Base-by-base conservation (phyloP, 345 rosid genomes). In the Eucalyptus sp. region DNA sequence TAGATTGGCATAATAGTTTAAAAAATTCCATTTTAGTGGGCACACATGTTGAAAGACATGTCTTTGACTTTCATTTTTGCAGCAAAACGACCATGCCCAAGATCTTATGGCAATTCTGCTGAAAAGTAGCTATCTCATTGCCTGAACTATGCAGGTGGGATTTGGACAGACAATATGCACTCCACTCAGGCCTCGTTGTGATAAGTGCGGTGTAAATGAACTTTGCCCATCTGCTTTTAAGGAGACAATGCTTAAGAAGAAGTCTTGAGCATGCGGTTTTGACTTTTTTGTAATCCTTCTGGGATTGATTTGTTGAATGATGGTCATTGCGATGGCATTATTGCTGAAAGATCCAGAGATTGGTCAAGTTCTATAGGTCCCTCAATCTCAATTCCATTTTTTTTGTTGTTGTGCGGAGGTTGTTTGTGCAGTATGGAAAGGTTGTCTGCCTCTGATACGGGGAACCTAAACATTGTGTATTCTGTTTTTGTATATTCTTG, bases 111-210 rank as follows among this genome's bases (percentile, higher is more conserved):
- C 62, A 86, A 49, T 68, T 68, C 31, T n/a, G 41, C 33, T 13
- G 43, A 37, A 37, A 76, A 37, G 76, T 13, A 56, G 88, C 44
- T 41, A 24, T 33, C 62, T 43, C 8, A 49, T 43, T 88, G 84
- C 44, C 50, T 86, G 48, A 56, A 56, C 44, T 27, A 50, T 83
- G 89, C 93, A 96, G 99, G 99, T 97, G 48, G 98, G 99, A 90
- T 96, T 97, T 16, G 98, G 99, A 88, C 99, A 96, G 92, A 97
- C 94, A 79, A 94, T 96, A 88, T 96, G 99, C 88, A 95, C 97
- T 88, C 99, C 99, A 3, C 91, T 96, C 13, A 91, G 96, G 90
- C 99, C 99, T 88, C 94, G 88, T 27, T 96, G 99, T 86, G 97
- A 92, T 87, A 88, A 89, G 22, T 97, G 99, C 91, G 89, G 91